Conservation (phyloP, 129 eudicot species). For the Helichrysum umbraculigerum region DNA sequence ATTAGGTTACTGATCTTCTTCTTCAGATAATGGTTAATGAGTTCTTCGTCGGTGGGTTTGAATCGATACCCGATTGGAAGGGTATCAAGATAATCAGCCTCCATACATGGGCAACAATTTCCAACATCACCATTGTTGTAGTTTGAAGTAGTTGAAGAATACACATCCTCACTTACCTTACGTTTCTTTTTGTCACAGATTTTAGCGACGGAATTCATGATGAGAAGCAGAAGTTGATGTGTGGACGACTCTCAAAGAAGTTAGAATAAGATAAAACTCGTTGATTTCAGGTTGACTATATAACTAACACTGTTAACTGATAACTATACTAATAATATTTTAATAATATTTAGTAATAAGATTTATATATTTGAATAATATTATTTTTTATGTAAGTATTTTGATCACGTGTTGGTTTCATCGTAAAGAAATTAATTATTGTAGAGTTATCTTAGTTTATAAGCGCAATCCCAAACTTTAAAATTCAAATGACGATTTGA, state of each 20-base stretch:
- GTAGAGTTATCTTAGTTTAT: background rate
- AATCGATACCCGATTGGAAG: conserved; percentile 21
- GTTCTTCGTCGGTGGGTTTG: conserved; percentile 21
- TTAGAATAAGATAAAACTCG: background rate
- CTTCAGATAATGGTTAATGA: conserved; percentile 15
- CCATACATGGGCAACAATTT: background rate
- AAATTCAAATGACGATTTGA: background rate
- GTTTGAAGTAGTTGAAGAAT: background rate
- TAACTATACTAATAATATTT: background rate
- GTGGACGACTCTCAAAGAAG: background rate
- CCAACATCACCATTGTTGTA: conserved; percentile 2
- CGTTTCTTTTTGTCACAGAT: background rate
- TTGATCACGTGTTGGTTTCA: background rate
- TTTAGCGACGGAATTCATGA: background rate
- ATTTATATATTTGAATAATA: no score
- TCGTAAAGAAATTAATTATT: no score
- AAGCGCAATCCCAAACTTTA: background rate
- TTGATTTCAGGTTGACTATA: background rate
- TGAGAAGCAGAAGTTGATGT: background rate
- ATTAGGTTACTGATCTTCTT: conserved; percentile 26
- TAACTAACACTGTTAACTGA: background rate
- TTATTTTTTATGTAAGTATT: no score
- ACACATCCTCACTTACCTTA: background rate
- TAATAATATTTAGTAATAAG: no score
- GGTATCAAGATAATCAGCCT: conserved; percentile 16